Evolutionary conservation across 352 stramenopile species (phyloP), one percentile per base, ranked within the genome.

Genomic region (Pythium utonaiense): DNA sequence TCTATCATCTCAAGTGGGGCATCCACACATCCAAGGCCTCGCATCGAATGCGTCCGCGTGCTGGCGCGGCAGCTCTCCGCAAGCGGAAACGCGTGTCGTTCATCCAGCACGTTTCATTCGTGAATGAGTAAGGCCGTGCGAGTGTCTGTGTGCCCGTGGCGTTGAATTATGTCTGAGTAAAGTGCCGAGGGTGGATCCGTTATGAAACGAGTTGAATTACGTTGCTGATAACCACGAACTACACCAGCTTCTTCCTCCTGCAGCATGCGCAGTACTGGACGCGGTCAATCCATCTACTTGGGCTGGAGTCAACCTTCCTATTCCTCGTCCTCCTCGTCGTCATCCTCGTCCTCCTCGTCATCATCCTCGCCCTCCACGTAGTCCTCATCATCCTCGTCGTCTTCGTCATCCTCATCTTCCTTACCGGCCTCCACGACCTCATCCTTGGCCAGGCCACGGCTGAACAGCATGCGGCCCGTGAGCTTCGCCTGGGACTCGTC

Each of bases 51-150:
- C 86, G 80, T 58, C 83, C 81, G 16, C 79, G 83, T 19, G 78
- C 80, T 17, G 70, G 87, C 3, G 70, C 81, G 1, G 74, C 83
- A 1, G 80, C 79, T 28, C 53, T 91, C 40, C 73, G 86, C 24
- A 95, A 95, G 62, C 82, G 83, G 14, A 95, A 95, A 58, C 83
- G 86, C 3, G 86, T 95, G 17, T 95, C 86, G 42, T 95, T 95
- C 62, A 93, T 86, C 25, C 86, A 95, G 53, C 81, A 91, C 53
- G 83, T 95, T 9, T 92, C 86, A n/a, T 95, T 95, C 57, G 68
- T 84, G 9, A 71, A 75, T 40, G 56, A 52, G 24, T 50, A 14
- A 31, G 8, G 42, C 24, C 14, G 13, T 44, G 0, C 36, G 17
- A 24, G 7, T n/a, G 10, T 25, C 16, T 19, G 40, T 47, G 12